phyloP scores from a whole-genome alignment of 2,329 filamentous ascomycete genomes.

The Tolypocladium ovalisporum region DNA sequence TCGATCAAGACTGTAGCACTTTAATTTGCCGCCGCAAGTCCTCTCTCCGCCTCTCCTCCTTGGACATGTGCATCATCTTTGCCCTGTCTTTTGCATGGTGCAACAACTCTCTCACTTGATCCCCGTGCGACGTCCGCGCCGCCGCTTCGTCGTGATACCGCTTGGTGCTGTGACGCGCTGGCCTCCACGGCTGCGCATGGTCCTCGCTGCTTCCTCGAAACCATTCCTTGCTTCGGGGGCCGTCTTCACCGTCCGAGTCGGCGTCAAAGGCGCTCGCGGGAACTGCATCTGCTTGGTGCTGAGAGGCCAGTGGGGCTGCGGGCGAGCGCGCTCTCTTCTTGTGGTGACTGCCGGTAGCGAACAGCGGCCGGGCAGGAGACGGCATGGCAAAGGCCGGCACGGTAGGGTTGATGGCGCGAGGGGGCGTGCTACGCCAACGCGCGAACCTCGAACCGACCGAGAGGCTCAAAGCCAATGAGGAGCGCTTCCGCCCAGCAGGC shows the following conservation, averaged over 20 bases:
- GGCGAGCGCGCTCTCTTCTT: neutral
- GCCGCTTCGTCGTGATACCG: neutral
- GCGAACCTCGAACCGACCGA: conserved; percentile 15
- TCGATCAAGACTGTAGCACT: conserved; percentile 11
- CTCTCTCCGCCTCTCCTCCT: conserved; percentile 21
- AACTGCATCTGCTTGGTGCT: neutral
- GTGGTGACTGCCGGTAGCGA: neutral
- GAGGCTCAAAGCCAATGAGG: conserved; percentile 13
- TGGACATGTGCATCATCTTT: conserved; percentile 9
- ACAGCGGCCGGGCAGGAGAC: neutral
- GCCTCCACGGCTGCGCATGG: neutral
- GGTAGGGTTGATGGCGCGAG: conserved; percentile 1
- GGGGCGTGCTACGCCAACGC: conserved; percentile 12
- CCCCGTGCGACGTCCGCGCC: neutral
- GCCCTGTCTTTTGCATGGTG: conserved; percentile 12
- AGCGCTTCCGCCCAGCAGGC: conserved; percentile 4
- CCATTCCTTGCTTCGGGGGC: conserved; percentile 6
- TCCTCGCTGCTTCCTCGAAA: conserved; percentile 3
- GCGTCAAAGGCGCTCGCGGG: conserved; percentile 19
- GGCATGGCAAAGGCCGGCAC: neutral
- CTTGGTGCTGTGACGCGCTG: neutral
- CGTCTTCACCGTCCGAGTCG: conserved; percentile 20
- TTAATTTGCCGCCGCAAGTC: conserved; percentile 25
- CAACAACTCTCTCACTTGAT: conserved; percentile 7
- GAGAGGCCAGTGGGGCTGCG: neutral